Conservation (phyloP, 495 filamentous ascomycete genomes). For the Tirmania nivea region DNA sequence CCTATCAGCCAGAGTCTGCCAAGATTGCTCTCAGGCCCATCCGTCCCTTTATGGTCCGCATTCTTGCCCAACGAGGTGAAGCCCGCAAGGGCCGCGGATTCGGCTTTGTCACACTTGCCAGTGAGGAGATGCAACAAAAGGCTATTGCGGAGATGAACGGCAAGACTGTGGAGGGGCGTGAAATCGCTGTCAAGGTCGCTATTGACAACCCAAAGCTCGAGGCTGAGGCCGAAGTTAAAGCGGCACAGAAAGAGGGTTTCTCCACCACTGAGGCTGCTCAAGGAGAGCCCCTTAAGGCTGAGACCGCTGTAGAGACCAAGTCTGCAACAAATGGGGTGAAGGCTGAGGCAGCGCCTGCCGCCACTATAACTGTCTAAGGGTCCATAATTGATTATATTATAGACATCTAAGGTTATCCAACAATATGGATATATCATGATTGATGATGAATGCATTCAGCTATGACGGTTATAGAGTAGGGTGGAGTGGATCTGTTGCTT, state of each 20-base stretch:
- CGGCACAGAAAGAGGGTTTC: conserved; percentile 2
- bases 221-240: conserved; percentile 37
- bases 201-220: conserved; percentile 99
- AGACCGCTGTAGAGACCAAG: not conserved
- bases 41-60: conserved; percentile 99
- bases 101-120: conserved; percentile 87
- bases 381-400: not conserved
- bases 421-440: no score
- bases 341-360: conserved; percentile 14
- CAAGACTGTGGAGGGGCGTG: conserved; percentile 91
- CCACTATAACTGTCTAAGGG: conserved; percentile 1
- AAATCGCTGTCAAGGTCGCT: conserved; percentile 98
- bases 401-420: not conserved
- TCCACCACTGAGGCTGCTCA: conserved; percentile 27
- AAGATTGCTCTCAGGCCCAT: conserved; percentile 98
- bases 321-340: conserved; percentile 14
- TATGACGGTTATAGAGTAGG: not conserved
- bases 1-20: conserved; percentile 72
- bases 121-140: conserved; percentile 91
- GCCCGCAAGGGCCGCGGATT: conserved; percentile 98
- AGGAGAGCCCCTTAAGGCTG: conserved; percentile 21
- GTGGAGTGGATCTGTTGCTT: no score
- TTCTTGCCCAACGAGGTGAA: conserved; percentile 91
- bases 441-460: not conserved
- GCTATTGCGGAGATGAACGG: conserved; percentile 96